Evolutionary conservation across 2,329 filamentous ascomycete species (phyloP), one percentile per base, ranked within the genome.

Genomic region (Dactylellina drechsleri): DNA sequence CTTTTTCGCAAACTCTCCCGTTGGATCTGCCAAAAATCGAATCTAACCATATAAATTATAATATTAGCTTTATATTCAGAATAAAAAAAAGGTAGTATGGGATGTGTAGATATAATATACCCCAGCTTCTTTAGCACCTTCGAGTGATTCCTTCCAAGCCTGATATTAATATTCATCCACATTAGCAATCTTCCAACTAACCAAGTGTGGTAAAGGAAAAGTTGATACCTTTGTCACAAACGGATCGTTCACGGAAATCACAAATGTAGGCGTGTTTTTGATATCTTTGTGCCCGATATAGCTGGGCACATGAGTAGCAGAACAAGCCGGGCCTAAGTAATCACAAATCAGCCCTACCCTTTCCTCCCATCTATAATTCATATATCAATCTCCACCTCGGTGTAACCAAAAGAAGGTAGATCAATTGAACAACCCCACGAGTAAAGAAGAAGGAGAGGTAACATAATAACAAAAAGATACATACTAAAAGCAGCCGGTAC

Each of bases 191-290:
- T 4, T 23, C 4, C 5, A 18, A 47, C 13, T 2, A 47, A n/a
- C 43, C 3, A 47, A 47, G 4, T n/a, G 43, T n/a, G 5, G 13
- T 47, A n/a, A n/a, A 47, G 13, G 7, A 6, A 47, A 45, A 3
- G 0, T 20, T 10, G 31, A 16, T 28, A 79, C 78, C 76, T 79
- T 78, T 20, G 70, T 79, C 18, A 79, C 79, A 59, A 79, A 78
- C 20, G 78, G 70, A 59, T 80, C 79, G 50, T 80, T 80, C 61
- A 79, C 77, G 20, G 77, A 47, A n/a, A 80, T 61, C 50, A 79
- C 76, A 45, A 77, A 78, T n/a, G 66, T 71, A 7, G 72, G 66
- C 12, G 66, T 67, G 20, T 18, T 62, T 26, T 77, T 74, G 41
- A 78, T 68, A 18, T 76, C 67, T 18, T 65, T 72, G 45, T 74